A percentile compares a stretch with the other conserved stretches of the same genome.
Conservation (phyloP, 169 alveolate genomes). For the Sarcocystis neurona region DNA sequence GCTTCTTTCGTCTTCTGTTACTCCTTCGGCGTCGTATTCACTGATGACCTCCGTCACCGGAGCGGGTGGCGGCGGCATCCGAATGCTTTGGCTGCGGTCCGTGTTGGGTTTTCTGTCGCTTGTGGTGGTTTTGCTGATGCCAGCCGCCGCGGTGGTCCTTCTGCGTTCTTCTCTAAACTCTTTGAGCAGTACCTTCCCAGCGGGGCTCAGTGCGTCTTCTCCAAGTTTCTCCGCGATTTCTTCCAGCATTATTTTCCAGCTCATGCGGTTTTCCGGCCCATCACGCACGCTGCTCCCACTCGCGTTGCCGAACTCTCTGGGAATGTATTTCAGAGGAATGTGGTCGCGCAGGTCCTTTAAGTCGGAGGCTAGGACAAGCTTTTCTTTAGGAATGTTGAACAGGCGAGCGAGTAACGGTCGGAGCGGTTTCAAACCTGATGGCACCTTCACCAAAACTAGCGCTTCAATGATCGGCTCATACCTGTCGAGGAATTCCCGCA, state of each 20-base stretch:
- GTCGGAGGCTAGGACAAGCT: background rate
- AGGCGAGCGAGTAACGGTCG: conserved; percentile 15
- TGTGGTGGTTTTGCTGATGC: too few relatives aligned
- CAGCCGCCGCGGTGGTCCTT: too few relatives aligned
- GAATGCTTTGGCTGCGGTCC: too few relatives aligned
- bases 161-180: background rate
- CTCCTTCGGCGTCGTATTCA: too few relatives aligned
- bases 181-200: conserved; percentile 16
- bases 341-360: background rate
- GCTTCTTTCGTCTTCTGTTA: too few relatives aligned
- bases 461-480: conserved; percentile 29
- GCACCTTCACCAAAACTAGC: conserved; percentile 24
- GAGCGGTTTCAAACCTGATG: background rate
- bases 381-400: conserved; percentile 17
- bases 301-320: conserved; percentile 49
- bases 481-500: conserved; percentile 18
- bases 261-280: conserved; percentile 2
- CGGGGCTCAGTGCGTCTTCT: background rate
- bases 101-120: too few relatives aligned
- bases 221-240: conserved; percentile 27
- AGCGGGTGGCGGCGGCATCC: too few relatives aligned
- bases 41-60: too few relatives aligned
- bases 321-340: conserved; percentile 22
- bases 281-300: conserved; percentile 30
- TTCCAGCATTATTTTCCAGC: conserved; percentile 40